Evolutionary conservation across 495 filamentous ascomycete genomes (phyloP), one percentile per base, ranked within the genome.

Genomic region (Cercophora newfieldiana): DNA sequence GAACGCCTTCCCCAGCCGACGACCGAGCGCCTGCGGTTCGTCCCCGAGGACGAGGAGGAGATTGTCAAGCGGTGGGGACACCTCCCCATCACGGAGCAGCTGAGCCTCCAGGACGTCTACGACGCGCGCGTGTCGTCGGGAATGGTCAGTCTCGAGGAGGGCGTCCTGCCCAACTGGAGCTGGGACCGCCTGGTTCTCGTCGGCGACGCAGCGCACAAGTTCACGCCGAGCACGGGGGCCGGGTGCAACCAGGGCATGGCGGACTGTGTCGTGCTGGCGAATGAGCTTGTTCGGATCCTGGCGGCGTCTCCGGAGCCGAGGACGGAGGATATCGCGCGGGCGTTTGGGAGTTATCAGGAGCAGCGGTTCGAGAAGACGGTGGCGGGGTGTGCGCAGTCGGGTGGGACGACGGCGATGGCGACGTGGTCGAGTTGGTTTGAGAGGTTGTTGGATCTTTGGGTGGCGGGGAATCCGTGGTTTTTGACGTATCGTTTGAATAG

Each of bases 151-250:
- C 62, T 82, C 7, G 79, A 84, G 64, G 81, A 84, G 64, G 72
- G 73, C 24, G 68, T 75, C 8, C 60, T 78, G 50, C 68, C 77
- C 1, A 62, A 68, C 14, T 83, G 81, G 81, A 67, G 58, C n/a
- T 77, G 65, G 53, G 76, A 70, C 22, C 71, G 78, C 21, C 62
- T 82, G 50, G 77, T 82, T 1, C 77, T 79, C 18, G 66, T 79
- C 3, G 81, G 82, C 12, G 82, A 84, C 56, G 71, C 79, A 1
- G 71, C 77, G 14, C 79, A 80, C 65, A 83, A 82, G 66, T 67
- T 80, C 22, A 66, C 78, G 16, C 78, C 79, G 0, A 78, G 76
- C 44, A 64, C 73, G 0, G 81, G 81, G 0, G 68, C 71, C 3
- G 81, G 81, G 0, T 79, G 73, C 25, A 83, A 81, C 57, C 68